Evolutionary conservation across 129 eudicot species (phyloP), one percentile per base, ranked within the genome.

Genomic region (sunflower (Helianthus annuus)): DNA sequence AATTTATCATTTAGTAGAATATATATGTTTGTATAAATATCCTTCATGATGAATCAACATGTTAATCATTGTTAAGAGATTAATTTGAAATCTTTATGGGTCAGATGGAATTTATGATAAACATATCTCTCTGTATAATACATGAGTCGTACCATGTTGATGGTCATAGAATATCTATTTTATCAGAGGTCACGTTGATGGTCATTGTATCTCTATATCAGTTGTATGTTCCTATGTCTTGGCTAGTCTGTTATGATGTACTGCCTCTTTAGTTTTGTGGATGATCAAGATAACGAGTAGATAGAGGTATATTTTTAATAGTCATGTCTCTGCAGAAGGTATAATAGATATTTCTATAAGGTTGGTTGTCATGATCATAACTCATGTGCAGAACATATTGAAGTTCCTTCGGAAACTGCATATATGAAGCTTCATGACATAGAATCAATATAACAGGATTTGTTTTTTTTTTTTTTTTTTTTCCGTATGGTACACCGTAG

Each of bases 381-480:
- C 46, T 42, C 10, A 7, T 42, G 46, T 49, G 55, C 5, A 14
- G 15, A 49, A 49, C 3, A 49, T 29, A 29, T 60, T 12, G 14
- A 29, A 60, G 13, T 39, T 29, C 14, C 34, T n/a, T 32, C 16
- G 34, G 55, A 13, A 49, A 49, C 55, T 13, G 55, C 13, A 49
- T 49, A 49, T 49, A 13, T 49, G 55, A 11, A 49, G 17, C n/a
- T 49, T 49, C 15, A 49, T 32, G 66, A 60, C 46, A 6, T 42
- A 42, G 46, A 42, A 42, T 42, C 46, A 42, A 52, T 49, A 34
- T 68, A 52, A 36, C 9, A 53, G 56, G 32, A 59, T 58, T 70
- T 48, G 6, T 19, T 19, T 19, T 19, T 29, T 6, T 27, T 40
- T 11, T 44, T 59, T 12, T 58, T 58, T 27, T 40, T 11, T 44